Base-by-base conservation (phyloP, 2,329 filamentous ascomycete species). In the Venturia nashicola region DNA sequence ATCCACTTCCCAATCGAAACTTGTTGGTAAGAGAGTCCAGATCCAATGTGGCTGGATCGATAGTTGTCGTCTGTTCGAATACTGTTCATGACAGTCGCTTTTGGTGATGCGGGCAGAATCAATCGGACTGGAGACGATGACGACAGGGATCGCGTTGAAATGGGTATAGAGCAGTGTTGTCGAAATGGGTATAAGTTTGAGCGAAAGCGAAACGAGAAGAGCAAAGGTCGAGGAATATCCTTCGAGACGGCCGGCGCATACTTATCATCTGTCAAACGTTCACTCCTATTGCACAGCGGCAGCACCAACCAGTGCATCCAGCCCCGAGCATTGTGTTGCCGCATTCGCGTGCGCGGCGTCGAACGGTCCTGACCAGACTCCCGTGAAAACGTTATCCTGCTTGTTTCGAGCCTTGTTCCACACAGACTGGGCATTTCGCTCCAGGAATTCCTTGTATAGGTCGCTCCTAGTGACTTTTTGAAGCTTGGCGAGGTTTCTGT, bases 291-390 rank as follows among this genome's bases (percentile, higher is more conserved):
- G 62, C 36, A 64, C 64, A 12, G 32, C 64, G 8, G 55, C 64
- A 18, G 85, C 86, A 36, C 84, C 87, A 65, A 90, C 83, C 39
- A 90, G 74, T 43, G 80, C 82, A 73, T 90, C 87, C 73, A 90
- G 74, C 0, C 84, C 87, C 20, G 83, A 84, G 69, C 82, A 83
- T 57, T 90, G 87, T 27, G 84, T 83, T 59, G 81, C 79, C 1
- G 85, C 83, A 68, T 79, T 78, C 1, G 78, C 81, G 67, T 79
- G 77, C 1, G 78, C 81, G 6, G 70, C 18, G 16, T 66, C 69
- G 46, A 82, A 82, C 0, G 86, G 86, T 0, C 86, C 87, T 0
- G 80, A 77, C 87, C 87, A 90, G n/a, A 82, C 76, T 1, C 86
- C 75, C 23, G 87, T 85, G 16, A 90, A 72, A 70, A 78, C 74